Evolutionary conservation across 2,329 filamentous ascomycete species (phyloP).

Genomic region (Scedosporium minutisporum): DNA sequence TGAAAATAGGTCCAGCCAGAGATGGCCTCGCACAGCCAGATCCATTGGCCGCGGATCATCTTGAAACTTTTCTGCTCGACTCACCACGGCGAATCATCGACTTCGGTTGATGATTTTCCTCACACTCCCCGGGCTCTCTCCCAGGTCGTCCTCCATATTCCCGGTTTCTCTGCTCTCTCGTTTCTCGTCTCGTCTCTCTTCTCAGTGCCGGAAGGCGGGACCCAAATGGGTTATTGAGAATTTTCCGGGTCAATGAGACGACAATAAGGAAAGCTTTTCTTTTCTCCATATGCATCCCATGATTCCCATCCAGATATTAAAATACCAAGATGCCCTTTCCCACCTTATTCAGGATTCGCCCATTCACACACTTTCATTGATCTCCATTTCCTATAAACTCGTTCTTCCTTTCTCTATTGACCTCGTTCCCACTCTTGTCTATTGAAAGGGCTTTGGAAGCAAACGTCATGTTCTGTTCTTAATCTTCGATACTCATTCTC

Average conservation of each 20-base stretch:
- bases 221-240: too few relatives aligned
- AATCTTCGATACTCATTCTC: not conserved
- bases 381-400: not conserved
- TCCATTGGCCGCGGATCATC: not conserved
- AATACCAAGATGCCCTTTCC: not conserved
- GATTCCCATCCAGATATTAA: not conserved
- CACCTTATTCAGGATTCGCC: not conserved
- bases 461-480: not conserved
- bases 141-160: not conserved
- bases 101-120: not conserved
- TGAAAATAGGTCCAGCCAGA: not conserved
- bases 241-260: not conserved
- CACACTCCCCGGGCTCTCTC: not conserved
- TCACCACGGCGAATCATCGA: not conserved
- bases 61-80: not conserved
- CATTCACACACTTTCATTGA: not conserved
- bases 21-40: not conserved
- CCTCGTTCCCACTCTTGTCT: not conserved
- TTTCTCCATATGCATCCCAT: too few relatives aligned
- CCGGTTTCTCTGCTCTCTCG: not conserved
- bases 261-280: not conserved
- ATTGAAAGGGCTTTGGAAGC: not conserved
- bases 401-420: not conserved
- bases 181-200: not conserved
- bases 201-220: too few relatives aligned